phyloP scores from a whole-genome alignment of 2,329 filamentous ascomycete genomes.

The Neofusicoccum parvum region DNA sequence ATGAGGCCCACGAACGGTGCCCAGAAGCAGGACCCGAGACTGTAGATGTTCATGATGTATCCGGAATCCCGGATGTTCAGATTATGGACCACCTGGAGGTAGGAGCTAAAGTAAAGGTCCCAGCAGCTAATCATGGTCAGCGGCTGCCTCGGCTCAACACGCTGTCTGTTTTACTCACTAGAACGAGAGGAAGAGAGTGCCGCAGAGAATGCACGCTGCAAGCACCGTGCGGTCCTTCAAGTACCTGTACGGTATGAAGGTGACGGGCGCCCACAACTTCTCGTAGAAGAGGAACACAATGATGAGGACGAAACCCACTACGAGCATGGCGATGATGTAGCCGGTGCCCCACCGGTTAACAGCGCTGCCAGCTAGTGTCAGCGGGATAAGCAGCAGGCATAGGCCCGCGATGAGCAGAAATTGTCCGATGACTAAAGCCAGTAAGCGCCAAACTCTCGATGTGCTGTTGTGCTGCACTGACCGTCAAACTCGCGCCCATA shows the following conservation, averaged over 20 bases:
- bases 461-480: neutral
- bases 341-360: slow-evolving; percentile 42
- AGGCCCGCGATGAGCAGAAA: slow-evolving; percentile 61
- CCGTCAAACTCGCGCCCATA: slow-evolving; percentile 63
- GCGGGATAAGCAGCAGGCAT: slow-evolving; percentile 65
- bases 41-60: slow-evolving; percentile 34
- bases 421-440: slow-evolving; percentile 48
- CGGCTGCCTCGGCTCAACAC: too few relatives aligned
- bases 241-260: slow-evolving; percentile 49
- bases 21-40: slow-evolving; percentile 31
- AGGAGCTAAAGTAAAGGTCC: slow-evolving; percentile 37
- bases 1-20: slow-evolving; percentile 25
- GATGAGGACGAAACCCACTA: slow-evolving; percentile 39
- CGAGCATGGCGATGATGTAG: slow-evolving; percentile 42
- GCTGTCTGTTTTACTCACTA: neutral
- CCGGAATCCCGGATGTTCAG: slow-evolving; percentile 26
- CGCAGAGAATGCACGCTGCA: slow-evolving; percentile 57
- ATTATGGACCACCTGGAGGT: slow-evolving; percentile 34
- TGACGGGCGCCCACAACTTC: slow-evolving; percentile 40
- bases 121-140: slow-evolving; percentile 24
- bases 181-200: slow-evolving; percentile 22
- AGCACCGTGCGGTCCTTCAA: slow-evolving; percentile 54
- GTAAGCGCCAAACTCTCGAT: slow-evolving; percentile 20
- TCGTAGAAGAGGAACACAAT: slow-evolving; percentile 42
- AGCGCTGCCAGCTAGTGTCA: slow-evolving; percentile 52